phyloP scores from a whole-genome alignment of 129 eudicot species.

The Pittosporum tobira region DNA sequence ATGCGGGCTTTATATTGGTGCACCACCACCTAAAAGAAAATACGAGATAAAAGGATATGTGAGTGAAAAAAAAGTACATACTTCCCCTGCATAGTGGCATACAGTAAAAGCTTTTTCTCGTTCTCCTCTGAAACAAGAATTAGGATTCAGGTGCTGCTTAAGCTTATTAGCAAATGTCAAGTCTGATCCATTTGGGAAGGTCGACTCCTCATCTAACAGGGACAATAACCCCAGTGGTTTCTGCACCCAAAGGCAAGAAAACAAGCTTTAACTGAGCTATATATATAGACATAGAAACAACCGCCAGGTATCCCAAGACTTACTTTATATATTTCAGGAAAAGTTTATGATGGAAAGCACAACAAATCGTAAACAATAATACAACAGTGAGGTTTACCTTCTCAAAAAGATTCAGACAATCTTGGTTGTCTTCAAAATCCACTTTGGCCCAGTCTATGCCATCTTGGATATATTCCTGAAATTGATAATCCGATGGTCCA shows the following conservation, averaged over 20 bases:
- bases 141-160: conserved; percentile 55
- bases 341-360: background rate
- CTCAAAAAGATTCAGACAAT: conserved; percentile 75
- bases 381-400: conserved; percentile 31
- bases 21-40: background rate
- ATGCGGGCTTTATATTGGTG: background rate
- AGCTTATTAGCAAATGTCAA: conserved; percentile 71
- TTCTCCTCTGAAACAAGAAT: conserved; percentile 71
- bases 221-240: conserved; percentile 80
- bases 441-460: conserved; percentile 91
- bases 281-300: background rate
- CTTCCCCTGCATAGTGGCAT: conserved; percentile 90
- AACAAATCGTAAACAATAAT: background rate
- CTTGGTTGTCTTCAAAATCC: conserved; percentile 92
- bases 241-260: conserved; percentile 32
- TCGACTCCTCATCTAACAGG: conserved; percentile 81
- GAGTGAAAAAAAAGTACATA: conserved; percentile 25
- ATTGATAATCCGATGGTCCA: conserved; percentile 8
- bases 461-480: conserved; percentile 89
- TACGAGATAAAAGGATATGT: background rate
- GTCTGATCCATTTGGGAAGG: conserved; percentile 82
- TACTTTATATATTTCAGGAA: background rate
- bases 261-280: background rate
- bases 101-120: conserved; percentile 73
- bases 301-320: conserved; percentile 5